Evolutionary conservation across 2,329 filamentous ascomycete species (phyloP), one percentile per base, ranked within the genome.

Genomic region (Aspergillus pseudoviridinutans): DNA sequence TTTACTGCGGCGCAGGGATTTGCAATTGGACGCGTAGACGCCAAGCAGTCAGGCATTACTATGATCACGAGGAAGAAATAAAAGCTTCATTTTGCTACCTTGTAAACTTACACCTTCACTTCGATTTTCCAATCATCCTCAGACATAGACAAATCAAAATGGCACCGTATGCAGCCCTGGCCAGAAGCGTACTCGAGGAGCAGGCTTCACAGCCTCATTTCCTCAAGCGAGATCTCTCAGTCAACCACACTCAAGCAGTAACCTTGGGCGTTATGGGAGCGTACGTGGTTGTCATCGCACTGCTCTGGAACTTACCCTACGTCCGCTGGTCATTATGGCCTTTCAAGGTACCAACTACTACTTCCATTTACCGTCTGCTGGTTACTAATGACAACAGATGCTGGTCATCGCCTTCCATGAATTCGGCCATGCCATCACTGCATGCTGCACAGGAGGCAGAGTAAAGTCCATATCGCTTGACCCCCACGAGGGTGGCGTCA

Each of bases 401-500:
- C 82, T 92, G 22, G 88, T 90, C 53, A 92, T 92, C 62, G 89
- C 89, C 41, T 92, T 92, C 73, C 89, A 92, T 75, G 89, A 92
- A 66, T 82, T 92, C 68, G 85, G 87, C 12, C 89, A 92, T 74
- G 89, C 89, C 51, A 83, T 91, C 65, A 85, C 85, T 1, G 87
- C 88, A 42, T 82, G 87, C 61, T 83, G 86, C 58, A 92, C 89
- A 0, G 89, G 89, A 55, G 89, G 89, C 4, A 80, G 78, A 55
- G 89, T 92, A 63, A 85, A 90, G 69, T 88, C 85, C 42, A 91
- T 92, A 67, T 87, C 83, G 24, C 82, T 91, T 24, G 87, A 91
- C 68, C 88, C 89, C 0, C 82, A 87, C 64, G 89, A 92, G 75
- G 89, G 89, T 59, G 89, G 89, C 59, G 88, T 90, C 3, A 92